These are phyloP conservation scores for Fusarium marasasianum DNA, from an alignment of 2,329 filamentous ascomycete genomes.

Conservation along the genomic window DNA sequence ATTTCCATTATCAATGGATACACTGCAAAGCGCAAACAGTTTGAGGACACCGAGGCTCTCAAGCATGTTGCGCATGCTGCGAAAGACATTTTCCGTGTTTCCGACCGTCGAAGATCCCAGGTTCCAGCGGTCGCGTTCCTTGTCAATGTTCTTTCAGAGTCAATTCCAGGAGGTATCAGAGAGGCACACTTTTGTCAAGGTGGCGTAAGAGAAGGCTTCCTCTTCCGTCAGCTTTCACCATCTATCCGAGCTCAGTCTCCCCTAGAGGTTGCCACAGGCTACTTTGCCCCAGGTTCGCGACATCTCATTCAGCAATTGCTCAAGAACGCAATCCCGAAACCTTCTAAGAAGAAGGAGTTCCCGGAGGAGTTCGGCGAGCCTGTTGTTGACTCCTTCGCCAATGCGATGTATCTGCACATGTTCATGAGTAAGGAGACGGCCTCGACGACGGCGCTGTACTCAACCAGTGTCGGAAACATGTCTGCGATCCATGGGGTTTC, in stretches of 20 bases:
- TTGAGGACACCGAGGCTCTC: conserved; percentile 58
- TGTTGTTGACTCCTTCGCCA: conserved; percentile 65
- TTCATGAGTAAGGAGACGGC: conserved; percentile 62
- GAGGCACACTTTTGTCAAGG: conserved; percentile 76
- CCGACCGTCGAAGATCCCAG: conserved; percentile 70
- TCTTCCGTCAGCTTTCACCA: conserved; percentile 64
- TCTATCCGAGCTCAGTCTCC: conserved; percentile 63
- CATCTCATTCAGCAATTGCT: conserved; percentile 59
- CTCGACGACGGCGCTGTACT: conserved; percentile 68
- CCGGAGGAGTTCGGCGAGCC: conserved; percentile 55
- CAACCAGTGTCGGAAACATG: conserved; percentile 70
- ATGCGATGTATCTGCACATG: conserved; percentile 65
- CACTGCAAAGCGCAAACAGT: conserved; percentile 58
- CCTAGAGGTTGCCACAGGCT: conserved; percentile 66
- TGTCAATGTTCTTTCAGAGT: conserved; percentile 68
- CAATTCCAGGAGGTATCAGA: conserved; percentile 67
- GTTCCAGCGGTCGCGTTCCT: conserved; percentile 75
- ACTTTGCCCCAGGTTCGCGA: conserved; percentile 60
- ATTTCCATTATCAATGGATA: conserved; percentile 79
- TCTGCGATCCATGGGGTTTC: conserved; percentile 69
- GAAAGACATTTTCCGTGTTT: conserved; percentile 67
- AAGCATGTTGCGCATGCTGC: conserved; percentile 49
- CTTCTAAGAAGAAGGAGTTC: conserved; percentile 40
- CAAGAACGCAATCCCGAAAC: conserved; percentile 55
- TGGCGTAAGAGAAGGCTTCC: conserved; percentile 73